Evolutionary conservation across 2,329 filamentous ascomycete species (phyloP).

Genomic region (Magnaporthiopsis incrustans): DNA sequence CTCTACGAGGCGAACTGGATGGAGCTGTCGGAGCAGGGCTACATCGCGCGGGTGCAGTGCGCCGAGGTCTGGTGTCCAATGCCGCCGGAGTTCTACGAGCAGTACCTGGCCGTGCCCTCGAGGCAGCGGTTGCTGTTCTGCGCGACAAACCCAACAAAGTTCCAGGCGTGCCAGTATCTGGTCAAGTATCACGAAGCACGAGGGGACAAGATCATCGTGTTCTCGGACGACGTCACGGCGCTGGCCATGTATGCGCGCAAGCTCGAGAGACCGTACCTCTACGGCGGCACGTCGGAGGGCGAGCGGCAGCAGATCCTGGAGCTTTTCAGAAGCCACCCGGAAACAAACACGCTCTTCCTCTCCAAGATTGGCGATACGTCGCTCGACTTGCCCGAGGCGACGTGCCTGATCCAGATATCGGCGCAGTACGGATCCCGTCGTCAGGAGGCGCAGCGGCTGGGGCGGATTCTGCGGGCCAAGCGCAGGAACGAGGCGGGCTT

Average conservation of each 20-base stretch:
- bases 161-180: conserved; percentile 93
- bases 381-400: conserved; percentile 91
- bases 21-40: conserved; percentile 81
- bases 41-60: conserved; percentile 90
- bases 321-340: conserved; percentile 87
- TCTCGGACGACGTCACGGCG: conserved; percentile 93
- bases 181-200: conserved; percentile 92
- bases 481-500: conserved; percentile 94
- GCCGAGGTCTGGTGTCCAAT: conserved; percentile 97
- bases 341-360: conserved; percentile 85
- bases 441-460: conserved; percentile 88
- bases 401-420: conserved; percentile 91
- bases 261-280: conserved; percentile 80
- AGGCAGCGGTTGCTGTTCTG: conserved; percentile 53
- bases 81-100: conserved; percentile 87
- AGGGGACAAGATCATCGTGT: conserved; percentile 96
- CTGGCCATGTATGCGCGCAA: conserved; percentile 77
- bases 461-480: conserved; percentile 88
- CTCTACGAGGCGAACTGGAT: conserved; percentile 97
- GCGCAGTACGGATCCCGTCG: conserved; percentile 93
- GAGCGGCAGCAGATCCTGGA: conserved; percentile 82
- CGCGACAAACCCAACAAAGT: conserved; percentile 96
- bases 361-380: conserved; percentile 97
- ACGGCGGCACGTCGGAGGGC: conserved; percentile 75
- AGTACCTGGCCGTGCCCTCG: conserved; percentile 46